These are phyloP conservation scores for Fusarium setosum DNA, from an alignment of 2,329 filamentous ascomycete species.

Conservation along the genomic window DNA sequence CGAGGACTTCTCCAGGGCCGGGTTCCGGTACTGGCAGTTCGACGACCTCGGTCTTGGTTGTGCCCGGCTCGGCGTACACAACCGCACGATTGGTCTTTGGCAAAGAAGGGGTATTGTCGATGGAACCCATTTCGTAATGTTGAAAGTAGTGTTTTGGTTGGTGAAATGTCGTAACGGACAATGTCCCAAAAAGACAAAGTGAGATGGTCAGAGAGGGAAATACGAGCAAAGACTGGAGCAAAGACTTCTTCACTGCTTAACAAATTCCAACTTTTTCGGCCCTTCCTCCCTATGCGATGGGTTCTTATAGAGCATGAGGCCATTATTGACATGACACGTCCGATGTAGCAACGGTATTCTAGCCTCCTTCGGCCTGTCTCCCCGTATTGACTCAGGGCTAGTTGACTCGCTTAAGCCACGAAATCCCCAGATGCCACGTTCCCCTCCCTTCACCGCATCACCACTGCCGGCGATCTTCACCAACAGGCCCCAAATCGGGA, in stretches of 20 bases:
- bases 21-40: slow-evolving; percentile 8
- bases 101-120: background rate
- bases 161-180: too few species aligned
- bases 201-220: too few species aligned
- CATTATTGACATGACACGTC: too few species aligned
- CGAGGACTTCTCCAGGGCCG: slow-evolving; percentile 4
- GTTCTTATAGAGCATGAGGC: too few species aligned
- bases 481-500: background rate
- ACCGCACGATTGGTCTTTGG: background rate
- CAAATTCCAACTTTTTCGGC: too few species aligned
- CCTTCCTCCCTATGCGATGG: too few species aligned
- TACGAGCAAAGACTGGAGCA: too few species aligned
- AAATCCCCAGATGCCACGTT: background rate
- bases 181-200: too few species aligned
- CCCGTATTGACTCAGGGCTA: background rate
- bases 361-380: background rate
- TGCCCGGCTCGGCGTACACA: slow-evolving; percentile 6
- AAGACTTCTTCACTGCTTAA: too few species aligned
- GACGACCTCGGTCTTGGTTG: slow-evolving; percentile 7
- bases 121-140: background rate
- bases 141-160: too few species aligned
- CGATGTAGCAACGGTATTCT: too few species aligned
- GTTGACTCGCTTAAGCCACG: background rate
- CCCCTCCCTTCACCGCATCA: background rate
- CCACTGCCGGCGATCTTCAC: background rate